Percentiles rank a stretch among this genome's conserved stretches.
Evolutionary conservation across 306 rosid genomes (phyloP).

Genomic region (Ziziphus jujuba): DNA sequence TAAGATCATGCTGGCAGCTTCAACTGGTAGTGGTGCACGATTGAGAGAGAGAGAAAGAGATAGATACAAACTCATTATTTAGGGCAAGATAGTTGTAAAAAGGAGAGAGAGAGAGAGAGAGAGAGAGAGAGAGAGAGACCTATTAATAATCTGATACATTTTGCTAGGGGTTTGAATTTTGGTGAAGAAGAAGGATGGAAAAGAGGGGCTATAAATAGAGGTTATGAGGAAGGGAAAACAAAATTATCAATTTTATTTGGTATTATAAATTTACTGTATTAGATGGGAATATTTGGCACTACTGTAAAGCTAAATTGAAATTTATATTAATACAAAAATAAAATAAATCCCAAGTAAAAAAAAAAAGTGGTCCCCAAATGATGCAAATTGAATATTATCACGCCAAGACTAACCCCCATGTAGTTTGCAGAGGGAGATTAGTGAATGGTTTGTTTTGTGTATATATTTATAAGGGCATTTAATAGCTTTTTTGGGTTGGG

Average conservation of each 20-base stretch:
- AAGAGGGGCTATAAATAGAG: constrained; percentile 49
- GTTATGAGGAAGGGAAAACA: constrained; percentile 4
- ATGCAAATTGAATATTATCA: constrained; percentile 89
- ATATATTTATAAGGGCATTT: constrained; percentile 35
- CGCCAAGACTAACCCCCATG: constrained; percentile 74
- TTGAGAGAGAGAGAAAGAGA: constrained; percentile 7
- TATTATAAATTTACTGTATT: not conserved
- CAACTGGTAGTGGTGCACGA: constrained; percentile 70
- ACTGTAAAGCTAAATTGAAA: constrained; percentile 24
- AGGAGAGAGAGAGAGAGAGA: constrained; percentile 14
- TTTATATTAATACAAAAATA: constrained; percentile 15
- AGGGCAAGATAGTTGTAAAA: no score
- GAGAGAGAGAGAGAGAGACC: constrained; percentile 5
- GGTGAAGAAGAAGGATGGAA: constrained; percentile 41
- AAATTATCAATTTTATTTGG: not conserved
- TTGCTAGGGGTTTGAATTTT: constrained; percentile 67
- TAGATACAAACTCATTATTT: constrained; percentile 7
- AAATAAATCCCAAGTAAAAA: constrained; percentile 31
- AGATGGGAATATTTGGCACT: constrained; percentile 31
- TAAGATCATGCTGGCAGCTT: constrained; percentile 99
- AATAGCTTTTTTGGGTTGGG: constrained; percentile 39
- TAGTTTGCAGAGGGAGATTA: constrained; percentile 75
- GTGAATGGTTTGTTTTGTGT: constrained; percentile 17
- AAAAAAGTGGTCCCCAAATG: constrained; percentile 68
- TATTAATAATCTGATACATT: not conserved